Conservation (phyloP, 371 early-diverging fungal species). For the Rhizopus stolonifer region DNA sequence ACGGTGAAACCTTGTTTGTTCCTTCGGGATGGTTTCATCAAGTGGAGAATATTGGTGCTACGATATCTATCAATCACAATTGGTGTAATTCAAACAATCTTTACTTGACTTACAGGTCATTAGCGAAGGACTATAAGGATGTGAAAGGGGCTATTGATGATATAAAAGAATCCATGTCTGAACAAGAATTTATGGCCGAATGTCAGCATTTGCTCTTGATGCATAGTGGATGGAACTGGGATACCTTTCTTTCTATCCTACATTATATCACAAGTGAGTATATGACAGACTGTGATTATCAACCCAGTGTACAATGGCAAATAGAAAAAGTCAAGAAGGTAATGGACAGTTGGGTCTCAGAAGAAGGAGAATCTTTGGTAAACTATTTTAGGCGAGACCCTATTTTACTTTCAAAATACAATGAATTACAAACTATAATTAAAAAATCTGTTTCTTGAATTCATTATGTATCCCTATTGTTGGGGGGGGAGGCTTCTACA, state of each 20-base stretch:
- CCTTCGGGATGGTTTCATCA: constrained; percentile 81
- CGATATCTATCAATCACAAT: constrained; percentile 80
- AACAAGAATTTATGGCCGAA: constrained; percentile 47
- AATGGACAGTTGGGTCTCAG: constrained; percentile 8
- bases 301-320: constrained; percentile 16
- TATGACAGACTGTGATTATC: neutral
- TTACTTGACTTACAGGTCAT: constrained; percentile 41
- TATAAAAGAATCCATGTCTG: constrained; percentile 42
- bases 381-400: constrained; percentile 4
- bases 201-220: constrained; percentile 51
- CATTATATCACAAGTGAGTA: neutral
- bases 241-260: constrained; percentile 21
- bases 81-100: constrained; percentile 68
- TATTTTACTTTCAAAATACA: neutral
- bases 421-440: neutral
- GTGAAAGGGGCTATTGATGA: constrained; percentile 60
- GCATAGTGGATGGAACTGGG: constrained; percentile 67
- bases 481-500: too few relatives aligned
- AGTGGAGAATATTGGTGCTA: constrained; percentile 64
- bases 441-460: too few relatives aligned
- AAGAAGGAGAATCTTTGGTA: constrained; percentile 11
- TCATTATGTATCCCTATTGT: too few relatives aligned
- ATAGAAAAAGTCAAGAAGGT: constrained; percentile 6
- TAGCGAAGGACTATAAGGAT: constrained; percentile 46
- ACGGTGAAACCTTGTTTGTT: constrained; percentile 72